Base-by-base conservation (phyloP, 192 early-diverging fungal species). In the Linnemannia elongata region DNA sequence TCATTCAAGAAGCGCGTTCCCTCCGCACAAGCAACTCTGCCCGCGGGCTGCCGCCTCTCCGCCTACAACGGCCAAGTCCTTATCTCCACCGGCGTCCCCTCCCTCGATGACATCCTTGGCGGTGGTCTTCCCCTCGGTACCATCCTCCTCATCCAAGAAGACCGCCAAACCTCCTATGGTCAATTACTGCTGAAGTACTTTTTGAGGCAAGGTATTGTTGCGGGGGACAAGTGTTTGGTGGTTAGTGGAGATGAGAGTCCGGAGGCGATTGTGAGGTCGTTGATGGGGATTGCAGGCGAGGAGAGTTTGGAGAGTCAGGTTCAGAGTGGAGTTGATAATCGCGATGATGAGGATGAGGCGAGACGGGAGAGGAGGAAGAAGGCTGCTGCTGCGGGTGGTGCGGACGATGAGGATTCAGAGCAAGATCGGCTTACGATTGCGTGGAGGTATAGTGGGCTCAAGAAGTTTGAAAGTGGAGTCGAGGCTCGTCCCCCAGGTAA, bases 361-460 rank as follows among this genome's bases (percentile, higher is more conserved):
- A 88, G 57, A 20, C 24, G 15, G 2, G 39, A 63, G 30, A 39
- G 75, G 45, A 73, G 75, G 57, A 70, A 74, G 42, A 57, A 35
- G 20, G 68, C 75, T 35, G 33, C 47, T 44, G 45, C 57, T 1
- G 18, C 39, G 4, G 42, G 89, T 80, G 76, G 52, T 54, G 33
- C 52, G n/a, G 47, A 88, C 49, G 78, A 88, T 57, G 9, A 77
- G 45, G 69, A 84, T 69, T 41, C 81, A 24, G 90, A 89, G 22
- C 89, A 88, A n/a, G 95, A 96, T 73, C 85, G 90, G 2, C 93
- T 99, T 93, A 93, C 91, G 71, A 99, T 99, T 74, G 98, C 98
- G 1, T 99, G 98, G 98, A 89, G 98, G 70, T 99, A 99, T 90
- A 92, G 97, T 82, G 91, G 93, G 52, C 73, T 98, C 77, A 96